Evolutionary conservation across 192 early-diverging fungal species (phyloP).

Genomic region (Mortierella alpina): DNA sequence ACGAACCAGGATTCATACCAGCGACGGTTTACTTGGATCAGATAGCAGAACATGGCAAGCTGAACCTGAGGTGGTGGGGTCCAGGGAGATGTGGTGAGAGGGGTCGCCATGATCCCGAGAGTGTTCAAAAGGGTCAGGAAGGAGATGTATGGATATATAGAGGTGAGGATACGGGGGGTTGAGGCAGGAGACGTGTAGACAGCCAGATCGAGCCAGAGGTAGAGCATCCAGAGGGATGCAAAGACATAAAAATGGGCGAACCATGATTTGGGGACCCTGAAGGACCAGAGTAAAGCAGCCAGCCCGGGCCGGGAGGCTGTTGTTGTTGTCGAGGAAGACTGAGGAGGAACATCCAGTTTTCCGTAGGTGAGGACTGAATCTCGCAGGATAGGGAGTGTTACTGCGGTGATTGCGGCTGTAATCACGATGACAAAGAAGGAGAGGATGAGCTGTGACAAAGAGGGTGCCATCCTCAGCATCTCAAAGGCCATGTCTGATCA

Average conservation of each 20-base stretch:
- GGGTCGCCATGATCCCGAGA: constrained; percentile 28
- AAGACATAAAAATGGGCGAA: constrained; percentile 67
- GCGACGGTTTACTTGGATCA: constrained; percentile 54
- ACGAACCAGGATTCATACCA: constrained; percentile 61
- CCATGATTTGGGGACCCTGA: constrained; percentile 60
- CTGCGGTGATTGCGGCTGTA: constrained; percentile 13
- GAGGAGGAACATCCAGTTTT: constrained; percentile 31
- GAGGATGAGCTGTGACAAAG: constrained; percentile 36
- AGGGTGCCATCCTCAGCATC: not conserved
- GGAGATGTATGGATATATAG: constrained; percentile 18
- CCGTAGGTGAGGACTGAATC: constrained; percentile 43
- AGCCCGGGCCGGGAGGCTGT: not conserved
- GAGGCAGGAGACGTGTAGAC: constrained; percentile 12
- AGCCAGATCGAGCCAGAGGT: constrained; percentile 23
- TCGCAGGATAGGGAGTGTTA: constrained; percentile 19
- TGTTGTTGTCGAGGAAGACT: not conserved
- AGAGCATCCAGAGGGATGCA: constrained; percentile 48
- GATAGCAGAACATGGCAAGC: constrained; percentile 50
- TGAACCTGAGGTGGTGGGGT: constrained; percentile 19
- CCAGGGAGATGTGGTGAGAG: constrained; percentile 6
- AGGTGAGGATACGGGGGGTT: not conserved
- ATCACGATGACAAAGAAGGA: constrained; percentile 32
- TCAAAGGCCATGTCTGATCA: no score
- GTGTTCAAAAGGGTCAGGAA: constrained; percentile 24
- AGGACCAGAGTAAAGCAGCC: constrained; percentile 1